Evolutionary conservation across 2,329 filamentous ascomycete species (phyloP), one percentile per base, ranked within the genome.

Genomic region (Calycina marina): DNA sequence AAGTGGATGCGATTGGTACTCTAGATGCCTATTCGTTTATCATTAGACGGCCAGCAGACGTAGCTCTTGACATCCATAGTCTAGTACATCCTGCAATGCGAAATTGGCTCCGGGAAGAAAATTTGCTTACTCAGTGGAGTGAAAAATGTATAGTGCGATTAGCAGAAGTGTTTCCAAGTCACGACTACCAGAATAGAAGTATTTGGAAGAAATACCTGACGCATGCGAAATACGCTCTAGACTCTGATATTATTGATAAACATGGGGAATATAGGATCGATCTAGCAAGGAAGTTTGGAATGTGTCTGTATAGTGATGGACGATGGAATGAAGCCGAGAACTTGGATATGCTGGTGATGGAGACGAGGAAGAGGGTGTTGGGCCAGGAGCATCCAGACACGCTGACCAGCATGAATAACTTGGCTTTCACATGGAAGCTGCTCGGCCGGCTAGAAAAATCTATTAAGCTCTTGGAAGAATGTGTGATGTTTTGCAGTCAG

Each of bases 11-110:
- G n/a, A 34, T 47, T 17, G 36, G 41, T n/a, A 41, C 31, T 4
- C 25, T 47, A 2, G 15, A 30, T 3, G 35, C 38, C 4, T 46
- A 43, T 35, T 40, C 36, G 3, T 46, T 46, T 31, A 38, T 46
- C 4, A 35, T 4, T 15, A 35, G 27, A 28, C 38, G 32, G 4
- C 4, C 20, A 6, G 28, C 6, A 28, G 22, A 40, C 14, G 4
- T n/a, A 13, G 14, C 31, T 13, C 16, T 45, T 15, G 35, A 45
- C 38, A 5, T 47, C n/a, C n/a, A n/a, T n/a, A n/a, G n/a, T n/a
- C n/a, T n/a, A n/a, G n/a, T n/a, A n/a, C n/a, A n/a, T n/a, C 8
- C 40, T 3, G 33, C 40, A 24, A 46, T 31, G 9, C 29, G 40
- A 15, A 39, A 36, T 13, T 46, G 38, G 43, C 37, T 46, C 20